These are phyloP conservation scores for Yamadazyma atmosphaerica DNA, from an alignment of 1,139 yeast species.

Conservation along the genomic window DNA sequence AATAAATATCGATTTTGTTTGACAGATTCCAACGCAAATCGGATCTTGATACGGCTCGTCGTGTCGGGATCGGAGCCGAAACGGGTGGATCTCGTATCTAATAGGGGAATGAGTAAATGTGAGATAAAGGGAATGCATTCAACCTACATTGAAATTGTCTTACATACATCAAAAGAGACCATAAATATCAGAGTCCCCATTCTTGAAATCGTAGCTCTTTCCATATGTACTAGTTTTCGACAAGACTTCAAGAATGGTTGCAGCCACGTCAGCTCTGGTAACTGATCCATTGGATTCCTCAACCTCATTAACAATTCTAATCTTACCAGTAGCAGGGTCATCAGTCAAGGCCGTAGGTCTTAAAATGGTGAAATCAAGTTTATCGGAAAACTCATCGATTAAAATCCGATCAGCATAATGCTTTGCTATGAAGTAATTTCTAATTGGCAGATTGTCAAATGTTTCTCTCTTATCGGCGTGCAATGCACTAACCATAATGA, in stretches of 20 bases:
- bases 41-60: too few species aligned
- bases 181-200: slow-evolving; percentile 17
- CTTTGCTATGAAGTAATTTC: slow-evolving; percentile 53
- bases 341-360: slow-evolving; percentile 49
- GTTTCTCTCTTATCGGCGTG: slow-evolving; percentile 50
- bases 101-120: too few species aligned
- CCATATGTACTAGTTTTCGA: slow-evolving; percentile 25
- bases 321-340: slow-evolving; percentile 39
- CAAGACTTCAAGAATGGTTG: slow-evolving; percentile 23
- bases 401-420: slow-evolving; percentile 56
- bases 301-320: slow-evolving; percentile 18
- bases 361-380: slow-evolving; percentile 52
- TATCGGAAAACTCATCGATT: slow-evolving; percentile 27
- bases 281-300: slow-evolving; percentile 19
- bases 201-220: slow-evolving; percentile 25
- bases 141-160: neutral
- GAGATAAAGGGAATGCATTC: too few species aligned
- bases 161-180: neutral
- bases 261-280: slow-evolving; percentile 34
- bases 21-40: too few species aligned
- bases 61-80: too few species aligned
- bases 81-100: too few species aligned
- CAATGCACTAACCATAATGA: slow-evolving; percentile 57
- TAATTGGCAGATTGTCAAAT: slow-evolving; percentile 25
- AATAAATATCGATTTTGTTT: too few species aligned